Conservation (phyloP, 495 filamentous ascomycete genomes). For the Aspergillus mulundensis region DNA sequence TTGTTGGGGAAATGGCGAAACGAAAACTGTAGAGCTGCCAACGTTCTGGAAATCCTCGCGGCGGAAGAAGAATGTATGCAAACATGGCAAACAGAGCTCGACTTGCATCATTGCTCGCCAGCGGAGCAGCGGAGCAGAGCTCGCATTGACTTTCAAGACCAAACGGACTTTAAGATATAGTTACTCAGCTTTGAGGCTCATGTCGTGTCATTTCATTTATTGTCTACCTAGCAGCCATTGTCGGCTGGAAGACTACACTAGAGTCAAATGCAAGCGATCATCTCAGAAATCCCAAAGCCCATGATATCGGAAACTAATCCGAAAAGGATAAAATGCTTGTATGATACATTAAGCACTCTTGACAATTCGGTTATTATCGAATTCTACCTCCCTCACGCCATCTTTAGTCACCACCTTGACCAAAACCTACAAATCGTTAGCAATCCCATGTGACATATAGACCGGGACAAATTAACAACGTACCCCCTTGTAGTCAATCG, state of each 20-base stretch:
- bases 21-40: not conserved
- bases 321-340: slow-evolving; percentile 23
- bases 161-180: not conserved
- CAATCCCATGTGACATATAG: slow-evolving; percentile 11
- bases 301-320: slow-evolving; percentile 19
- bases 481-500: slow-evolving; percentile 96
- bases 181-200: not conserved
- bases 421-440: slow-evolving; percentile 46
- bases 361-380: slow-evolving; percentile 72
- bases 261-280: slow-evolving; percentile 19
- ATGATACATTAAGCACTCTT: slow-evolving; percentile 59
- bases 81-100: slow-evolving; percentile 39
- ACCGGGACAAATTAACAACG: slow-evolving; percentile 18
- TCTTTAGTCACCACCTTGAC: slow-evolving; percentile 95
- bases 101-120: not conserved
- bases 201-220: slow-evolving; percentile 13
- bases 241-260: slow-evolving; percentile 10
- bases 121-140: too few species aligned
- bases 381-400: slow-evolving; percentile 75
- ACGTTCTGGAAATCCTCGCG: slow-evolving; percentile 15
- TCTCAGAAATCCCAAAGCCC: slow-evolving; percentile 21
- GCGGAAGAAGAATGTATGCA: slow-evolving; percentile 29
- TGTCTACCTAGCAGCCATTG: slow-evolving; percentile 14
- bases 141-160: too few species aligned
- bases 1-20: slow-evolving; percentile 15